These are phyloP conservation scores for Colletotrichum chlorophyti DNA, from an alignment of 2,329 filamentous ascomycete genomes.

Conservation along the genomic window DNA sequence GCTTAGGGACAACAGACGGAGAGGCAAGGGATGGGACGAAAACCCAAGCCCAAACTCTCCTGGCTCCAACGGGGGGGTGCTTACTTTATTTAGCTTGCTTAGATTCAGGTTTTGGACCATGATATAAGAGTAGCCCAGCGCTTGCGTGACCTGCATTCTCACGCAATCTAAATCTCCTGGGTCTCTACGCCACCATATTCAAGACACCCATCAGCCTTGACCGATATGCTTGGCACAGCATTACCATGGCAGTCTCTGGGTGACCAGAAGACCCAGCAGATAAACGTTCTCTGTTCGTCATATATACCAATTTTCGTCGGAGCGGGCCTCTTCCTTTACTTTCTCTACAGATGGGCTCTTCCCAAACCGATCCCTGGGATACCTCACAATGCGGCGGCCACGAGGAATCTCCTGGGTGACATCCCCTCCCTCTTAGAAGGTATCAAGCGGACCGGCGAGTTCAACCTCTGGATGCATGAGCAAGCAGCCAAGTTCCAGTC, in stretches of 20 bases:
- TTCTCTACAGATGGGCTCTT: slow-evolving; percentile 31
- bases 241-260: neutral
- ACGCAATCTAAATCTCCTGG: too few relatives aligned
- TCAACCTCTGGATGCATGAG: slow-evolving; percentile 15
- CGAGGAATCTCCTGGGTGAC: slow-evolving; percentile 47
- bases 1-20: neutral
- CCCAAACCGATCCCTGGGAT: slow-evolving; percentile 53
- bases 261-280: neutral
- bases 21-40: neutral
- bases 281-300: neutral
- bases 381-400: slow-evolving; percentile 48
- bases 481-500: slow-evolving; percentile 39
- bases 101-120: neutral
- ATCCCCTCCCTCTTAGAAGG: slow-evolving; percentile 46
- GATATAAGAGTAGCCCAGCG: neutral
- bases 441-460: slow-evolving; percentile 34
- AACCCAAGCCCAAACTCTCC: neutral
- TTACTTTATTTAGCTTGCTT: neutral
- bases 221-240: neutral
- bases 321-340: neutral
- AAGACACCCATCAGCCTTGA: neutral
- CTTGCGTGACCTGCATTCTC: too few relatives aligned
- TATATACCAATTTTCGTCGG: neutral
- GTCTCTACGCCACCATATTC: too few relatives aligned
- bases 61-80: too few relatives aligned